Evolutionary conservation across 441 rosid genomes (phyloP).

Genomic region (Adansonia gregorii): DNA sequence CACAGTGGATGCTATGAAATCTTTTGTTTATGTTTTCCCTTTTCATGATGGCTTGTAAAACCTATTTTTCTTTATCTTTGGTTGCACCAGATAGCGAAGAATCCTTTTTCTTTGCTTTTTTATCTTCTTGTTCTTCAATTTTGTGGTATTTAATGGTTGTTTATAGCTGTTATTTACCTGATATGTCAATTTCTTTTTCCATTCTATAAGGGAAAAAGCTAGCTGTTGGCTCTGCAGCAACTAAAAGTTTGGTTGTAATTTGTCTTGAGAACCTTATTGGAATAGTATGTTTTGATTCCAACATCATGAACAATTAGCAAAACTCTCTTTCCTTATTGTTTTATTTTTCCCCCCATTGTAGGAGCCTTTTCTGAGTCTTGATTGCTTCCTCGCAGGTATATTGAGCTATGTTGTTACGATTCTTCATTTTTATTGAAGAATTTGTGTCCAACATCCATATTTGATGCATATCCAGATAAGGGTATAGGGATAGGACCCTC

Average conservation of each 20-base stretch:
- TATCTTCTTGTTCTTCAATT: not conserved
- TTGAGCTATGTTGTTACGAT: not conserved
- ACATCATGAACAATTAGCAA: not conserved
- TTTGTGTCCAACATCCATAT: no score
- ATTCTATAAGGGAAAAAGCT: conserved; percentile 65
- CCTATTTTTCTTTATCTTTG: not conserved
- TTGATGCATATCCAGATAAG: no score
- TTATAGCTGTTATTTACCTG: not conserved
- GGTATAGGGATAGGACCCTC: no score
- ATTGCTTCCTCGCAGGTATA: conserved; percentile 96
- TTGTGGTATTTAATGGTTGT: not conserved
- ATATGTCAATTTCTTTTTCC: conserved; percentile 11
- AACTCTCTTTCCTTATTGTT: conserved; percentile 3
- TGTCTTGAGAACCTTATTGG: conserved; percentile 87
- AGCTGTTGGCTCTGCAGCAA: conserved; percentile 95
- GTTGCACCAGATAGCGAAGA: not conserved
- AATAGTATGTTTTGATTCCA: conserved; percentile 46
- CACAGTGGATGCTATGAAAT: not conserved
- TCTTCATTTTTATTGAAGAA: no score
- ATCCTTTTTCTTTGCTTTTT: not conserved
- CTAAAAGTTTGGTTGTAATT: conserved; percentile 87
- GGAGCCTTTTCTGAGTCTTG: conserved; percentile 85
- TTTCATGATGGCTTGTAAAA: not conserved
- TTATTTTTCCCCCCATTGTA: conserved; percentile 32
- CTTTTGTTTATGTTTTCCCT: not conserved